phyloP scores from a whole-genome alignment of 768 basidiomycete species.

The Leccinum barrowsii region DNA sequence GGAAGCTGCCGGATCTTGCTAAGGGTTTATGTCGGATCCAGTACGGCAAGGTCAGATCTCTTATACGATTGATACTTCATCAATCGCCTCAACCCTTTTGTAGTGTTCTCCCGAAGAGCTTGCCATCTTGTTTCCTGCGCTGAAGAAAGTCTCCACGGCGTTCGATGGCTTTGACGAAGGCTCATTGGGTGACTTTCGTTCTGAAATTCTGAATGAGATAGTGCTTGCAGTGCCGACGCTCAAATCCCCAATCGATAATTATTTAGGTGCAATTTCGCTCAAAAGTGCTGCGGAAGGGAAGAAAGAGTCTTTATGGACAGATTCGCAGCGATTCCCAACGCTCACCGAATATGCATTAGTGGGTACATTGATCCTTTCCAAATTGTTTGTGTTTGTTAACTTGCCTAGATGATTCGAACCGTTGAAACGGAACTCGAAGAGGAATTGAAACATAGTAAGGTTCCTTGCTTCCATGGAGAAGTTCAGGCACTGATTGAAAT shows the following conservation, averaged over 20 bases:
- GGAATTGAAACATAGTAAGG: constrained; percentile 63
- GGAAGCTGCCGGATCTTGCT: constrained; percentile 79
- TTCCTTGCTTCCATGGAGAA: constrained; percentile 9
- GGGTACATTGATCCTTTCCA: constrained; percentile 20
- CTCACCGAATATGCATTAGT: constrained; percentile 64
- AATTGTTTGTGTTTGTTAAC: not conserved
- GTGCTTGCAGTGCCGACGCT: constrained; percentile 66
- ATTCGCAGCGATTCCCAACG: constrained; percentile 47
- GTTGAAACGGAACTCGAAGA: constrained; percentile 70
- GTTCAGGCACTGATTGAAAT: constrained; percentile 1
- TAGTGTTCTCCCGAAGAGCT: constrained; percentile 86
- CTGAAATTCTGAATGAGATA: constrained; percentile 66
- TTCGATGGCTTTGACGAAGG: constrained; percentile 49
- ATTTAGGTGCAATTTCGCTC: constrained; percentile 56
- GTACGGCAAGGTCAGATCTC: constrained; percentile 71
- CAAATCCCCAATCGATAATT: constrained; percentile 46
- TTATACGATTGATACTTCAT: not conserved
- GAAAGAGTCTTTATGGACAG: constrained; percentile 69
- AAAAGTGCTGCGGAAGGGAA: constrained; percentile 61
- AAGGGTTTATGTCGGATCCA: constrained; percentile 86
- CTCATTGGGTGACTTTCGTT: constrained; percentile 55
- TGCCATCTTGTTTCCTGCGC: constrained; percentile 67
- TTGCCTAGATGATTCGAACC: constrained; percentile 55
- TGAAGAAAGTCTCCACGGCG: constrained; percentile 63
- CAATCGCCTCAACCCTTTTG: not conserved